These are phyloP conservation scores for Claviceps spartinae DNA, from an alignment of 2,329 filamentous ascomycete genomes.

Conservation along the genomic window DNA sequence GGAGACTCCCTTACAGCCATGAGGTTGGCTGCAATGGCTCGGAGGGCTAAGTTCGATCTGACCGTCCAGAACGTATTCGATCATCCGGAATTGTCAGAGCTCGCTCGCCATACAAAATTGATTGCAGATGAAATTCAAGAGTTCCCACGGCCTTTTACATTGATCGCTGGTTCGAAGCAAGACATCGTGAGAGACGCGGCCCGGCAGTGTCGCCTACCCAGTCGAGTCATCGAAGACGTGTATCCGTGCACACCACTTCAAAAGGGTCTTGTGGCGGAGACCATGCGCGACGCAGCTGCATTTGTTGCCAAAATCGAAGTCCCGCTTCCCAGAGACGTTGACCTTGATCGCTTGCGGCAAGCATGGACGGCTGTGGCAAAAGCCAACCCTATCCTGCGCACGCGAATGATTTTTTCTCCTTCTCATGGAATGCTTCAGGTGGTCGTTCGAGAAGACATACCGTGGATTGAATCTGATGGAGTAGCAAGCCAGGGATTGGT, in stretches of 20 bases:
- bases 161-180: not conserved
- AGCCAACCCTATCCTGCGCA: not conserved
- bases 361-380: not conserved
- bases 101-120: not conserved
- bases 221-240: not conserved
- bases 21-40: not conserved
- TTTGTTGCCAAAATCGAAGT: not conserved
- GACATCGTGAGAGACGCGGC: not conserved
- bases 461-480: not conserved
- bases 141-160: not conserved
- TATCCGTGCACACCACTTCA: not conserved
- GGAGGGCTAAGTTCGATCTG: not conserved
- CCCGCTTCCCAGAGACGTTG: not conserved
- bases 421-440: not conserved
- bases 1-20: constrained; percentile 3
- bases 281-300: not conserved
- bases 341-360: not conserved
- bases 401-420: not conserved
- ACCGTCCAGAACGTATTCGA: not conserved
- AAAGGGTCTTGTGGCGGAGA: not conserved
- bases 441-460: not conserved
- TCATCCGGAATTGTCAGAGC: not conserved
- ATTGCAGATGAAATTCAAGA: not conserved
- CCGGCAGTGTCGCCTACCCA: not conserved
- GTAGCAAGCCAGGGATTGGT: not conserved